A percentile compares a stretch with the other conserved stretches of the same genome.
phyloP scores from a whole-genome alignment of 2,329 filamentous ascomycete genomes.

The Dactylellina haptotyla region DNA sequence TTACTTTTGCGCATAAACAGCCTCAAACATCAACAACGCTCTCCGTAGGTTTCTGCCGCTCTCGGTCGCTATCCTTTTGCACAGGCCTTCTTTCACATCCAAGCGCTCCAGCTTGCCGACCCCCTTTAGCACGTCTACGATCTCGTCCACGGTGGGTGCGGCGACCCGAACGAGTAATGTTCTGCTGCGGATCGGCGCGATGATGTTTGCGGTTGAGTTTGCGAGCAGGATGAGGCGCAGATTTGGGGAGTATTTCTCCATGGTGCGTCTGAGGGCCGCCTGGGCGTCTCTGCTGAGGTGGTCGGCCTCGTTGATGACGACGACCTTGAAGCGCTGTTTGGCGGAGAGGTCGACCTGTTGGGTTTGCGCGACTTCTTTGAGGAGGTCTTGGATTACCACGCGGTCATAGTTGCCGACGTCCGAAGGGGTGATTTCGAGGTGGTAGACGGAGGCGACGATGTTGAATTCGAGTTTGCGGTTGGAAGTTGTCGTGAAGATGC shows the following conservation, averaged over 20 bases:
- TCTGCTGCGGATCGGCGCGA: constrained; percentile 93
- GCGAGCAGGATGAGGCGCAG: constrained; percentile 88
- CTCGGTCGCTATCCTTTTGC: constrained; percentile 85
- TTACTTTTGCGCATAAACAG: constrained; percentile 96
- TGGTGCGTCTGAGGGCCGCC: constrained; percentile 90
- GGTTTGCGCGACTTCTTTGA: constrained; percentile 98
- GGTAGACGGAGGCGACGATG: constrained; percentile 95
- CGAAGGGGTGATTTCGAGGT: constrained; percentile 96
- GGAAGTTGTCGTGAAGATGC: constrained; percentile 92
- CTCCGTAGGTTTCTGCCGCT: constrained; percentile 89
- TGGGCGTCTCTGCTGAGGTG: constrained; percentile 93
- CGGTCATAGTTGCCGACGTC: constrained; percentile 97
- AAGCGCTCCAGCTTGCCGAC: constrained; percentile 76
- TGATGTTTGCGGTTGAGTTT: constrained; percentile 97
- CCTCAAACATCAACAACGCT: constrained; percentile 95
- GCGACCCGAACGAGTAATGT: constrained; percentile 91
- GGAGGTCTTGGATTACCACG: constrained; percentile 91
- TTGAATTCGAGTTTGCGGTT: constrained; percentile 99
- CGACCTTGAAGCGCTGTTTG: constrained; percentile 94
- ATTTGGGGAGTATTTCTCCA: constrained; percentile 99
- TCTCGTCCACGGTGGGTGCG: constrained; percentile 85
- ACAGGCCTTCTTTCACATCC: constrained; percentile 74
- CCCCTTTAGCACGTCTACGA: constrained; percentile 76
- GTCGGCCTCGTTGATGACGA: constrained; percentile 98
- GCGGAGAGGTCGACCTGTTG: constrained; percentile 96